Conservation (phyloP, 2,329 filamentous ascomycete species). For the Aureobasidium sp. region DNA sequence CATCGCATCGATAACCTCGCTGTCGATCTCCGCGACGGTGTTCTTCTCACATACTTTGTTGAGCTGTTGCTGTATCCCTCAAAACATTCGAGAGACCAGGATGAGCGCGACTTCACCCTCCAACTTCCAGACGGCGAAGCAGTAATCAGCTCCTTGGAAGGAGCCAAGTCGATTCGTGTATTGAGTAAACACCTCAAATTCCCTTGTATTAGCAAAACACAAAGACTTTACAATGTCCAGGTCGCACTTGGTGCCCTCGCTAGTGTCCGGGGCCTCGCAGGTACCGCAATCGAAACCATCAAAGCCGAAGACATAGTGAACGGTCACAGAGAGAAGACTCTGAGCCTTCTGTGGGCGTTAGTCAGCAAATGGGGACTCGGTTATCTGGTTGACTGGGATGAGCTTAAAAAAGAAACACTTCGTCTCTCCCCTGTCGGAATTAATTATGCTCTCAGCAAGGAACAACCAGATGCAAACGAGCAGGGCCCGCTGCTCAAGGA, state of each 20-base stretch:
- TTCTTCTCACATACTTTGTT: conserved; percentile 52
- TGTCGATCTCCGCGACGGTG: conserved; percentile 55
- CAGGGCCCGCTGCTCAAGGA: conserved; percentile 40
- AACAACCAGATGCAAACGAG: conserved; percentile 11
- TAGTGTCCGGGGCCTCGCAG: conserved; percentile 30
- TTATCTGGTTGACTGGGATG: conserved; percentile 49
- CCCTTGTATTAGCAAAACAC: conserved; percentile 47
- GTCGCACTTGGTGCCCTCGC: conserved; percentile 48
- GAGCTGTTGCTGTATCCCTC: conserved; percentile 49
- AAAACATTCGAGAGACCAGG: conserved; percentile 20
- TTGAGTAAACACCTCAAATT: conserved; percentile 53
- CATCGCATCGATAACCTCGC: conserved; percentile 55
- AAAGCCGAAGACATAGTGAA: conserved; percentile 55
- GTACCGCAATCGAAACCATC: conserved; percentile 39
- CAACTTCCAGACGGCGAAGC: conserved; percentile 40
- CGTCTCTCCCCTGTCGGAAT: conserved; percentile 10
- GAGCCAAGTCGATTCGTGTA: conserved; percentile 34
- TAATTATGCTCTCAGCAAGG: background rate
- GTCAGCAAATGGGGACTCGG: conserved; percentile 51
- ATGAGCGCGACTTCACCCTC: conserved; percentile 38
- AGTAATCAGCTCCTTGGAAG: conserved; percentile 31
- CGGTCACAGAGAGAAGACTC: conserved; percentile 57
- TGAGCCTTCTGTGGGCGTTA: conserved; percentile 54
- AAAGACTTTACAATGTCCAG: conserved; percentile 55
- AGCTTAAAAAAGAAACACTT: conserved; percentile 42